Evolutionary conservation across 805 yeast genomes (phyloP).

Genomic region (Blastobotrys americana): DNA sequence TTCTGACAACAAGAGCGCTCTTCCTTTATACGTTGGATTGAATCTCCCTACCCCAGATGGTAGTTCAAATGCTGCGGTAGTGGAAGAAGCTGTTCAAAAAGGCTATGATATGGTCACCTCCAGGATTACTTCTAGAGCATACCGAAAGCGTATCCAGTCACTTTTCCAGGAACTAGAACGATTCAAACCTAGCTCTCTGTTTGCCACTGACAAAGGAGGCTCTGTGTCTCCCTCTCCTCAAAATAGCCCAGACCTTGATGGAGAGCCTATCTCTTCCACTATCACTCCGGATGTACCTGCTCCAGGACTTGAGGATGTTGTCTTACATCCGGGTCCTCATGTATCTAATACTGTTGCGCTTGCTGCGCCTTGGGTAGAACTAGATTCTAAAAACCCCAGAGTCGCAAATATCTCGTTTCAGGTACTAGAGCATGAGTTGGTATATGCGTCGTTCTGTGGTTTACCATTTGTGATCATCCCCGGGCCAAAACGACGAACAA

Average conservation of each 20-base stretch:
- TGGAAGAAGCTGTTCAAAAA: slow-evolving; percentile 28
- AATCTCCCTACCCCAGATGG: slow-evolving; percentile 30
- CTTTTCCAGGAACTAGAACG: slow-evolving; percentile 16
- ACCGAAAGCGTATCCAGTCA: slow-evolving; percentile 25
- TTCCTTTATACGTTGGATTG: slow-evolving; percentile 28
- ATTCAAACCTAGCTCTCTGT: slow-evolving; percentile 5
- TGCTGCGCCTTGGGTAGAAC: slow-evolving; percentile 62
- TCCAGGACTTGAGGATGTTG: slow-evolving; percentile 39
- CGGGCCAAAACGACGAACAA: slow-evolving; percentile 54
- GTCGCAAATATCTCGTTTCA: slow-evolving; percentile 49
- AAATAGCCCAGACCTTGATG: slow-evolving; percentile 14
- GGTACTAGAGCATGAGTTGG: slow-evolving; percentile 51
- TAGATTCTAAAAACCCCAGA: slow-evolving; percentile 45
- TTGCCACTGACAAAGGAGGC: background rate
- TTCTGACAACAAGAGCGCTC: background rate
- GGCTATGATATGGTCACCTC: slow-evolving; percentile 50
- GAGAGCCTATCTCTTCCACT: background rate
- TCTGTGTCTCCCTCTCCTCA: slow-evolving; percentile 1
- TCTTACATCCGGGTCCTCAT: slow-evolving; percentile 38
- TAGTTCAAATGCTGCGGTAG: slow-evolving; percentile 22
- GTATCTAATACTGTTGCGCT: slow-evolving; percentile 44
- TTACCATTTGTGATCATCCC: slow-evolving; percentile 49
- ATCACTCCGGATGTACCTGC: slow-evolving; percentile 30
- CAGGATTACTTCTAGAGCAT: slow-evolving; percentile 45
- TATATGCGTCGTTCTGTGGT: slow-evolving; percentile 54